A percentile compares a stretch with the other conserved stretches of the same genome.
Conservation (phyloP, 2,329 filamentous ascomycete genomes). For the Boeremia exigua region DNA sequence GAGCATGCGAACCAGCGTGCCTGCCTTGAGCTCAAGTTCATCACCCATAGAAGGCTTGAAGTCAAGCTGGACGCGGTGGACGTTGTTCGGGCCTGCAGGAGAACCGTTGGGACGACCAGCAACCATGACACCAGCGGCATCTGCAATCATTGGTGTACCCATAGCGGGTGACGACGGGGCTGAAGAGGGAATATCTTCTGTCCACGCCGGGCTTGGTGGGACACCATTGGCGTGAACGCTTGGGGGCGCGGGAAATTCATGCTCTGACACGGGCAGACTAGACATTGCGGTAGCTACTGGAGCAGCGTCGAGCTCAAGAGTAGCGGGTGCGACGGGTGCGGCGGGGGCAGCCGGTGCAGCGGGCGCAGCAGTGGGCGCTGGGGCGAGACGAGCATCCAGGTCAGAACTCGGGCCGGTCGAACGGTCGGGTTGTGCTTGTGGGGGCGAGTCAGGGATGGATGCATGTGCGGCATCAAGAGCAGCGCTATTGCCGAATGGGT, state of each 20-base stretch:
- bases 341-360: neutral
- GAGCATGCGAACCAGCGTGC: slow-evolving; percentile 84
- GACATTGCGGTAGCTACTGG: slow-evolving; percentile 39
- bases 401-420: slow-evolving; percentile 32
- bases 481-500: slow-evolving; percentile 61
- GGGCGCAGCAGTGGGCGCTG: neutral
- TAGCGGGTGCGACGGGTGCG: slow-evolving; percentile 17
- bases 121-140: slow-evolving; percentile 54
- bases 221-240: slow-evolving; percentile 59
- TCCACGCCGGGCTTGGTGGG: slow-evolving; percentile 65
- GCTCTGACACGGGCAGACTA: slow-evolving; percentile 37
- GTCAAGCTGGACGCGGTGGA: slow-evolving; percentile 92
- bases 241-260: slow-evolving; percentile 32
- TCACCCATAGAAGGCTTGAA: slow-evolving; percentile 93
- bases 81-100: slow-evolving; percentile 60
- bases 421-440: slow-evolving; percentile 29
- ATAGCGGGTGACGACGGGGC: slow-evolving; percentile 57
- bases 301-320: slow-evolving; percentile 47
- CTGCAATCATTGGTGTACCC: slow-evolving; percentile 12
- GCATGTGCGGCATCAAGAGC: slow-evolving; percentile 45
- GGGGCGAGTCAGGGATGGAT: slow-evolving; percentile 35
- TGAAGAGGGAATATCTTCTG: slow-evolving; percentile 63
- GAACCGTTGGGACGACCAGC: slow-evolving; percentile 69
- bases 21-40: slow-evolving; percentile 80
- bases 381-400: slow-evolving; percentile 29